These are phyloP conservation scores for Maudiozyma bulderi DNA, from an alignment of 805 yeast genomes.

Conservation along the genomic window DNA sequence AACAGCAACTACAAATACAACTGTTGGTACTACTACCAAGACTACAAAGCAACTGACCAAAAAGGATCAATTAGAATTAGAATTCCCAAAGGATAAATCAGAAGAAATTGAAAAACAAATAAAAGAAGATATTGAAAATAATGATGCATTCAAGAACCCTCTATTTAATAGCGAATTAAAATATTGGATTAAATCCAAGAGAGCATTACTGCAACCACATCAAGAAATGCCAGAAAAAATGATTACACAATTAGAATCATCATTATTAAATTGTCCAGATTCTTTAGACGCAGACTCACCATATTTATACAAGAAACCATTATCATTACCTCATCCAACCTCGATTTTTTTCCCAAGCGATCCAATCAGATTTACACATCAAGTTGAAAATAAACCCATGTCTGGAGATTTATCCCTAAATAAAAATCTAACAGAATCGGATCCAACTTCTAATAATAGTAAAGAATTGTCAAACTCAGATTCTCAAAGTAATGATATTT, in stretches of 20 bases:
- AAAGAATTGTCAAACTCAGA: slow-evolving; percentile 1
- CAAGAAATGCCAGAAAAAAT: slow-evolving; percentile 22
- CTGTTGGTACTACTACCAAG: not conserved
- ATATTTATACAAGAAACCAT: slow-evolving; percentile 45
- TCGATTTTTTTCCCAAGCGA: slow-evolving; percentile 74
- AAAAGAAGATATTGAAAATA: slow-evolving; percentile 15
- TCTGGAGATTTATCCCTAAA: not conserved
- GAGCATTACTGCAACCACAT: slow-evolving; percentile 23
- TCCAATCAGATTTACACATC: slow-evolving; percentile 27
- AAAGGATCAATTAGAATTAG: slow-evolving; percentile 4
- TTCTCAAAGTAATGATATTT: slow-evolving; percentile 19
- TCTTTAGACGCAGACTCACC: slow-evolving; percentile 87
- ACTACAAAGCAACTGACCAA: too few relatives aligned
- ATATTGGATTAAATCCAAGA: slow-evolving; percentile 24
- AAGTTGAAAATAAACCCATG: slow-evolving; percentile 8
- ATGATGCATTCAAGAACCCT: slow-evolving; percentile 22
- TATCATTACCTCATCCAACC: slow-evolving; percentile 80
- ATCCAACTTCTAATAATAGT: slow-evolving; percentile 39
- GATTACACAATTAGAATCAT: slow-evolving; percentile 49
- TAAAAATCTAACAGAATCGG: slow-evolving; percentile 33
- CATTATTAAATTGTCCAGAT: slow-evolving; percentile 85
- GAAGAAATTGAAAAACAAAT: slow-evolving; percentile 22
- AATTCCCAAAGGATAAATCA: slow-evolving; percentile 23
- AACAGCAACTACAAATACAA: not conserved
- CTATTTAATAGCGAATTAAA: slow-evolving; percentile 24